Conservation (phyloP, 441 rosid species). For the Manihot esculenta region DNA sequence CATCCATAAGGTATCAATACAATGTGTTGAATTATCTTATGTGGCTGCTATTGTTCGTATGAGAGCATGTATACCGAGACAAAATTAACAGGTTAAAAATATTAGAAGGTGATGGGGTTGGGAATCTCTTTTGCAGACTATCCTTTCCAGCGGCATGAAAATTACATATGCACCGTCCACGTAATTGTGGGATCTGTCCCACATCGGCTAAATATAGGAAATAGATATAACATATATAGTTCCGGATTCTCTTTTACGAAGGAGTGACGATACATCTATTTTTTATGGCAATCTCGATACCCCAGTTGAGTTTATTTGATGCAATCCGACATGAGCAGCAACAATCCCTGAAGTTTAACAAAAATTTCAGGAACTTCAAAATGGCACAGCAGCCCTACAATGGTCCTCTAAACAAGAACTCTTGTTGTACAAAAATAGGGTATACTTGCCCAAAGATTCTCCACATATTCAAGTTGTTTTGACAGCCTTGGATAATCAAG, state of each 20-base stretch:
- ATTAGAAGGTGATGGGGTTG: no score
- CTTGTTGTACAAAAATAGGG: neutral
- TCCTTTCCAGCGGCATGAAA: neutral
- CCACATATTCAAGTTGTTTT: neutral
- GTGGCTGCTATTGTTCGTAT: no score
- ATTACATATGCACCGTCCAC: no score
- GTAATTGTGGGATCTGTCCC: no score
- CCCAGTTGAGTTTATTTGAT: no score
- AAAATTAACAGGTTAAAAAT: neutral
- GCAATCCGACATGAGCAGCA: neutral
- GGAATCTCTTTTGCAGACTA: neutral
- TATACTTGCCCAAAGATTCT: neutral
- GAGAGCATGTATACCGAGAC: neutral
- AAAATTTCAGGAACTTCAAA: no score
- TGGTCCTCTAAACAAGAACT: neutral
- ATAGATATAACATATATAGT: no score
- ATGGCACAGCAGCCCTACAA: no score
- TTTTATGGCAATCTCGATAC: no score
- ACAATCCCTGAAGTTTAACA: neutral
- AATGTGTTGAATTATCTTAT: neutral
- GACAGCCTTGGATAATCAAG: neutral
- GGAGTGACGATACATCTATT: no score
- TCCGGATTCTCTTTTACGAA: no score
- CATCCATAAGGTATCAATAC: slow-evolving; percentile 11
- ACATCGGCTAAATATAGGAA: no score